Percentiles rank a stretch among this genome's conserved stretches.
Conservation (phyloP, 2,329 filamentous ascomycete genomes). For the Thielaviopsis euricoi region DNA sequence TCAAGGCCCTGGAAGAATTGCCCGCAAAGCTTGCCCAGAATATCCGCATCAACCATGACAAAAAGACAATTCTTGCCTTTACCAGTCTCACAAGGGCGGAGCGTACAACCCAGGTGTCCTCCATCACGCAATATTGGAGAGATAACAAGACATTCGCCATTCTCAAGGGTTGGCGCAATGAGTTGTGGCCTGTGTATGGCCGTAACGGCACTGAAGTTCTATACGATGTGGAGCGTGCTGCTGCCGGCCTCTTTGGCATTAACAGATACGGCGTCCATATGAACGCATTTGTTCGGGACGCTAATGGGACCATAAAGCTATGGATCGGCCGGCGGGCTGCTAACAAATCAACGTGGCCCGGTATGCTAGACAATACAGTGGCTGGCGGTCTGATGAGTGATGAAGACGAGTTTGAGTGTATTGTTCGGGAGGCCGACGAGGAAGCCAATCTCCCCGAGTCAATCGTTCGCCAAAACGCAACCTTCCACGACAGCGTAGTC, state of each 20-base stretch:
- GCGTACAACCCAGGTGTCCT: slow-evolving; percentile 39
- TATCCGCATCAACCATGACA: slow-evolving; percentile 41
- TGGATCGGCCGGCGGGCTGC: slow-evolving; percentile 70
- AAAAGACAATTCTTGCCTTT: slow-evolving; percentile 48
- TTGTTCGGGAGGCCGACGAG: slow-evolving; percentile 75
- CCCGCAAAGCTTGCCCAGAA: slow-evolving; percentile 36
- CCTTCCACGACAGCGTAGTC: slow-evolving; percentile 52
- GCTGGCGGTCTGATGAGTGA: slow-evolving; percentile 64
- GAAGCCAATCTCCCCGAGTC: slow-evolving; percentile 66
- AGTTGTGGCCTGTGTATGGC: slow-evolving; percentile 64
- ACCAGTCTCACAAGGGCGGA: slow-evolving; percentile 40
- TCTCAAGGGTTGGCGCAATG: slow-evolving; percentile 63
- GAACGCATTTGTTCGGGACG: slow-evolving; percentile 47
- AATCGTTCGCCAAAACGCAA: slow-evolving; percentile 44
- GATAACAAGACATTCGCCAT: slow-evolving; percentile 56
- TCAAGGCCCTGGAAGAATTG: slow-evolving; percentile 30
- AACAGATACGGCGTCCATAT: slow-evolving; percentile 70
- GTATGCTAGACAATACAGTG: slow-evolving; percentile 92
- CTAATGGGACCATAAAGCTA: slow-evolving; percentile 46
- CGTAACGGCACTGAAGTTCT: slow-evolving; percentile 40
- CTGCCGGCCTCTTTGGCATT: slow-evolving; percentile 56
- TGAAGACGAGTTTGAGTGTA: slow-evolving; percentile 63
- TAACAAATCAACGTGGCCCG: slow-evolving; percentile 71
- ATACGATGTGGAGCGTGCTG: slow-evolving; percentile 63
- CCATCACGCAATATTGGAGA: slow-evolving; percentile 51